Base-by-base conservation (phyloP, 345 rosid species). In the Aethionema arabicum region DNA sequence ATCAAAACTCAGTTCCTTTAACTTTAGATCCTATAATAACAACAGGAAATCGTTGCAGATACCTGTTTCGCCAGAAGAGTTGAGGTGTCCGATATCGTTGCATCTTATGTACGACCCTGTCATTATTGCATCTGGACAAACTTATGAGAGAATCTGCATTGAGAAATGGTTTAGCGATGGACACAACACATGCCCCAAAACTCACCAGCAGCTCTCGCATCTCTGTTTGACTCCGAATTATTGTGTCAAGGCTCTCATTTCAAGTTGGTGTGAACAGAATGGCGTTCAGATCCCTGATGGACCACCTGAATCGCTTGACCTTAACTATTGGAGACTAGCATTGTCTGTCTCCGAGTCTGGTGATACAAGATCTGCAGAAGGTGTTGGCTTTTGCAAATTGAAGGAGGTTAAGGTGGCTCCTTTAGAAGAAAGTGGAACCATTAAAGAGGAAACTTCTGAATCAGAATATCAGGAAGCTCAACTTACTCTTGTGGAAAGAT, bases 101-200 rank as follows among this genome's bases (percentile, higher is more conserved):
- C 99, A 93, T 76, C 90, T 93, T 57, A 93, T 93, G 97, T 80
- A 75, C 33, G 97, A 93, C 63, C 99, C 99, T 4, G 96, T 93
- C 44, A 86, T 93, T 59, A 83, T 93, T 77, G 81, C 95, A n/a
- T 93, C 99, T 56, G 99, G 99, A 52, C 97, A 93, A 77, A 93
- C 99, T 0, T 93, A 90, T 52, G 97, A 93, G 73, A 82, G 90
- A 72, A 69, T 84, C 57, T 93, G 97, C 62, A 84, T 93, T 41
- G 99, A 87, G 78, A 93, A 87, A 77, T 93, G 99, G 99, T 77
- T 93, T 64, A 72, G 78, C 50, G 99, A 93, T 69, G 97, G 99
- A 57, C 99, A 93, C 61, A 79, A 73, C 47, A 83, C 96, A 31
- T 93, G 99, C 51, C 99, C 99, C n/a, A 93, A 90, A 67, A 79